A percentile compares a stretch with the other conserved stretches of the same genome.
phyloP scores from a whole-genome alignment of 2,329 filamentous ascomycete genomes.

The Metarhizium guizhouense region DNA sequence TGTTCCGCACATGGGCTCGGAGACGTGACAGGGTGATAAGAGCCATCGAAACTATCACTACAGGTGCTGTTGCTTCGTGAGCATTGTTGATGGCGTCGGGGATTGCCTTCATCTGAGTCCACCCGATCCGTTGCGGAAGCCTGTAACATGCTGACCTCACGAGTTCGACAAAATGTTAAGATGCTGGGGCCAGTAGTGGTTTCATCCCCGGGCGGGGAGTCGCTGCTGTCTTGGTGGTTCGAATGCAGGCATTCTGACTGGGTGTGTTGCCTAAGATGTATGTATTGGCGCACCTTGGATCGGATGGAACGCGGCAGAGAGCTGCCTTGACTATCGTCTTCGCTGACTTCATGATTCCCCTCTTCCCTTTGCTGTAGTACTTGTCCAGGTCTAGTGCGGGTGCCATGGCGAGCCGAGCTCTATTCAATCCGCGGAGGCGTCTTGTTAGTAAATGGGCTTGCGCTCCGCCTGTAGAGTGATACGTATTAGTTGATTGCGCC shows the following conservation, averaged over 20 bases:
- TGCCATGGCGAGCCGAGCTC: slow-evolving; percentile 23
- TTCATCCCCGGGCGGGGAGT: not conserved
- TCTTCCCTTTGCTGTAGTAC: slow-evolving; percentile 11
- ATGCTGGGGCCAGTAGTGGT: not conserved
- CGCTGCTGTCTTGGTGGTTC: not conserved
- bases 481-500: not conserved
- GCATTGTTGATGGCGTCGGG: not conserved
- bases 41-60: not conserved
- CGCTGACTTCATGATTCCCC: not conserved
- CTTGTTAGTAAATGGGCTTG: slow-evolving; percentile 28
- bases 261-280: not conserved
- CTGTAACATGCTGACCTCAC: not conserved
- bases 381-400: slow-evolving; percentile 19
- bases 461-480: slow-evolving; percentile 20
- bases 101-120: not conserved
- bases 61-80: not conserved
- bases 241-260: not conserved
- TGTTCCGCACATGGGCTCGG: not conserved
- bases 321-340: not conserved
- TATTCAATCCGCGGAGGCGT: slow-evolving; percentile 36
- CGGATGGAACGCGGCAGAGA: not conserved
- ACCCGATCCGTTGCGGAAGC: not conserved
- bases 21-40: not conserved
- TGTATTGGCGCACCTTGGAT: not conserved
- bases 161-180: not conserved